These are phyloP conservation scores for Marchantia paleacea DNA, from an alignment of 225 moss, liverwort and hornwort species.

Conservation along the genomic window DNA sequence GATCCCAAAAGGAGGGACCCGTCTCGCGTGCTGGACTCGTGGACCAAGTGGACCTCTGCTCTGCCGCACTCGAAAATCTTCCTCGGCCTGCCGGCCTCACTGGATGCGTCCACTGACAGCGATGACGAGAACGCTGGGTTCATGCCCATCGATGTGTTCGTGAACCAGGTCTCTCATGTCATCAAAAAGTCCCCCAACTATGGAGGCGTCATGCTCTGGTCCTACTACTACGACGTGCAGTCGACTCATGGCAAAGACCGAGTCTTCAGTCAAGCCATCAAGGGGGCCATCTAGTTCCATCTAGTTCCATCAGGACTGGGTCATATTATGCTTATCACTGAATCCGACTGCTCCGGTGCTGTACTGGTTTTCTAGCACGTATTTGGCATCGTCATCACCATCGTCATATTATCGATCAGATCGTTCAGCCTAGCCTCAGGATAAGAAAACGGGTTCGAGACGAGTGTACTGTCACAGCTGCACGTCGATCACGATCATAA, in stretches of 20 bases:
- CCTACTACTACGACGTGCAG: slow-evolving; percentile 6
- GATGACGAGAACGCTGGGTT: background rate
- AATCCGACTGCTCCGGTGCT: no score
- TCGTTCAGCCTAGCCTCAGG: no score
- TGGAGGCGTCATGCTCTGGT: slow-evolving; percentile 23
- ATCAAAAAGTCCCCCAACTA: background rate
- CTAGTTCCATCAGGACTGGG: no score
- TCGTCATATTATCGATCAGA: no score
- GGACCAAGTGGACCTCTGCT: slow-evolving; percentile 2
- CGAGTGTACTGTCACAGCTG: no score
- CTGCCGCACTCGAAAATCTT: background rate
- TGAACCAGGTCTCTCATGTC: background rate
- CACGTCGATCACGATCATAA: no score
- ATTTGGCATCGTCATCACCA: no score
- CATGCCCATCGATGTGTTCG: slow-evolving; percentile 15
- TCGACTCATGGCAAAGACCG: background rate
- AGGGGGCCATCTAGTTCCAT: no score
- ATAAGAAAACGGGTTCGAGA: no score
- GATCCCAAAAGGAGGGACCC: background rate
- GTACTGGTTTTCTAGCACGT: no score
- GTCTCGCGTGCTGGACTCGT: slow-evolving; percentile 1
- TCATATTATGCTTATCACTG: no score
- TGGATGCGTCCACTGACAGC: background rate
- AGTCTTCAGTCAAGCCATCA: background rate
- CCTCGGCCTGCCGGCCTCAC: slow-evolving; percentile 17